These are phyloP conservation scores for Penicillium sp. DNA, from an alignment of 2,329 filamentous ascomycete species.

Conservation along the genomic window DNA sequence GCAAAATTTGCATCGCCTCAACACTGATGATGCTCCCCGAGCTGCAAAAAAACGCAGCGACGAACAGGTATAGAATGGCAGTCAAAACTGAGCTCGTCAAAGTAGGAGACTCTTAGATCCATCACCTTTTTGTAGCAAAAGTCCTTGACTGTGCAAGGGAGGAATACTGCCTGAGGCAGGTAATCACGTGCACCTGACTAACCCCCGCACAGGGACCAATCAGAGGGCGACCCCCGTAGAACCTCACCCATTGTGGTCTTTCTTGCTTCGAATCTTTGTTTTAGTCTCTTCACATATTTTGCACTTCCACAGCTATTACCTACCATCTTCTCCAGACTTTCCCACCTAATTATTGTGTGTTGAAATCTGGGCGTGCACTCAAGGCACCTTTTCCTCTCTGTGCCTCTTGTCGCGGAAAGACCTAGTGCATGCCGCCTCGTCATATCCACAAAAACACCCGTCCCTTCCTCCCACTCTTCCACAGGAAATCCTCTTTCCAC, in stretches of 20 bases:
- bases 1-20: neutral
- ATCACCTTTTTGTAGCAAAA: neutral
- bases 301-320: constrained; percentile 9
- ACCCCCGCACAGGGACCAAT: constrained; percentile 16
- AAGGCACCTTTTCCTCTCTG: constrained; percentile 31
- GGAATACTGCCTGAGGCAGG: constrained; percentile 8
- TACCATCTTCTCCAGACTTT: constrained; percentile 4
- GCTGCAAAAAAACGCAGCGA: neutral
- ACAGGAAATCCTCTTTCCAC: constrained; percentile 18
- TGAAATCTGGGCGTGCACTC: constrained; percentile 22
- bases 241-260: constrained; percentile 19
- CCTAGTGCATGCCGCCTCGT: constrained; percentile 38
- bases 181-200: constrained; percentile 15
- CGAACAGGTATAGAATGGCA: neutral
- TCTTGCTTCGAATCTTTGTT: constrained; percentile 18
- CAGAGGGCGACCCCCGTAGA: constrained; percentile 15
- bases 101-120: neutral
- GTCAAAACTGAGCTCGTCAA: neutral
- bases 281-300: constrained; percentile 23
- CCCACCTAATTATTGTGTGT: constrained; percentile 10
- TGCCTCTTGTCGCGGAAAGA: constrained; percentile 30
- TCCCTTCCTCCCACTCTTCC: constrained; percentile 28
- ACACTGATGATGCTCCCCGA: neutral
- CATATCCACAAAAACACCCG: constrained; percentile 43
- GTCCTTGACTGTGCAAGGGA: constrained; percentile 1